These are phyloP conservation scores for Dittrichia graveolens DNA, from an alignment of 129 eudicot genomes.

Conservation along the genomic window DNA sequence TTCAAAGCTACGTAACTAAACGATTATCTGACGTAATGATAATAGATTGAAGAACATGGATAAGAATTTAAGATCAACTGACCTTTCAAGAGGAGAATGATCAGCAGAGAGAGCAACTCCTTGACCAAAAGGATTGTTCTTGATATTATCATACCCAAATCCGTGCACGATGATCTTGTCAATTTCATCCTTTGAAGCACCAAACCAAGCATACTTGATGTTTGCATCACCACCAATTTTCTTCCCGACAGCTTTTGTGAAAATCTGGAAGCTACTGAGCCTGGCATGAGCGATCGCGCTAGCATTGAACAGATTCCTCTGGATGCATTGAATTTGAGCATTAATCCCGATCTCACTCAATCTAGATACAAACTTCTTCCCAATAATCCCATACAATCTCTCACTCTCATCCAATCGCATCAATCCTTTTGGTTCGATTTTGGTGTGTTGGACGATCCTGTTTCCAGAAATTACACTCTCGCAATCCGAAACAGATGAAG, in stretches of 20 bases:
- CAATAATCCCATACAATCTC: slow-evolving; percentile 35
- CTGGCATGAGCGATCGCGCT: slow-evolving; percentile 39
- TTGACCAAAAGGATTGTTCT: slow-evolving; percentile 19
- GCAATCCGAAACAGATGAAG: slow-evolving; percentile 54
- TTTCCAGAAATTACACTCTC: slow-evolving; percentile 56
- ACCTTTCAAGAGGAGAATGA: slow-evolving; percentile 62
- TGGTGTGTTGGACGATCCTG: neutral
- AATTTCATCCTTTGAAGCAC: slow-evolving; percentile 58
- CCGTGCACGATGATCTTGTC: slow-evolving; percentile 50
- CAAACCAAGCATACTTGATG: slow-evolving; percentile 74
- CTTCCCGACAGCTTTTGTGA: slow-evolving; percentile 39
- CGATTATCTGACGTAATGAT: neutral
- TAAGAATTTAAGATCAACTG: neutral
- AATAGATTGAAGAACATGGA: slow-evolving; percentile 7
- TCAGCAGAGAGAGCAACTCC: slow-evolving; percentile 64
- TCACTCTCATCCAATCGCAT: slow-evolving; percentile 38
- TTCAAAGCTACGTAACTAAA: neutral
- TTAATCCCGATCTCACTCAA: slow-evolving; percentile 34
- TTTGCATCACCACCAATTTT: slow-evolving; percentile 51
- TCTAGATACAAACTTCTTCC: slow-evolving; percentile 40
- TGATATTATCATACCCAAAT: slow-evolving; percentile 42
- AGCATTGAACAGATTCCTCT: slow-evolving; percentile 37
- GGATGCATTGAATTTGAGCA: slow-evolving; percentile 39
- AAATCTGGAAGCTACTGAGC: slow-evolving; percentile 41
- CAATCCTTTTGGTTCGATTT: slow-evolving; percentile 27